Percentiles rank a stretch among this genome's conserved stretches.
Evolutionary conservation across 2,329 filamentous ascomycete genomes (phyloP).

Genomic region (Davidsoniella neocaledoniae): DNA sequence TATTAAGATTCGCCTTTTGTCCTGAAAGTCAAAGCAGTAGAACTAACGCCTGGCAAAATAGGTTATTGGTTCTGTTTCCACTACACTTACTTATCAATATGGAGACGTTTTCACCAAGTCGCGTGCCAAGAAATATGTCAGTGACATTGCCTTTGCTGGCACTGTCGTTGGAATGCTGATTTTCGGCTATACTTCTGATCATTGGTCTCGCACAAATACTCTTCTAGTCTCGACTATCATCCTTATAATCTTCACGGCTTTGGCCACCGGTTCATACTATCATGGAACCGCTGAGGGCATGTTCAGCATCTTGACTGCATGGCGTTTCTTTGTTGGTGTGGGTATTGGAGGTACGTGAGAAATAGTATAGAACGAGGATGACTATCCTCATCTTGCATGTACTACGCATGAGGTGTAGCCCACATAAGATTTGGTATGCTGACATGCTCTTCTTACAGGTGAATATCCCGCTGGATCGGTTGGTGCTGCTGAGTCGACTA

Average conservation of each 20-base stretch:
- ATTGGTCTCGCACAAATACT: slow-evolving; percentile 70
- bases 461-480: slow-evolving; percentile 76
- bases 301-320: slow-evolving; percentile 61
- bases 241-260: slow-evolving; percentile 67
- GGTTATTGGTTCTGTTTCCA: slow-evolving; percentile 80
- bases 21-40: neutral
- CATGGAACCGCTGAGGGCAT: slow-evolving; percentile 52
- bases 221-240: slow-evolving; percentile 69
- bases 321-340: slow-evolving; percentile 66
- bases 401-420: neutral
- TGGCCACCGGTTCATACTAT: slow-evolving; percentile 62
- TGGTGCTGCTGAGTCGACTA: slow-evolving; percentile 66
- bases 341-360: slow-evolving; percentile 50
- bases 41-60: slow-evolving; percentile 18
- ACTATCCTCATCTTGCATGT: neutral
- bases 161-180: slow-evolving; percentile 68
- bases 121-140: slow-evolving; percentile 54
- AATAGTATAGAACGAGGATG: too few relatives aligned
- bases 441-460: slow-evolving; percentile 20
- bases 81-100: slow-evolving; percentile 55
- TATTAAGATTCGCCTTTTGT: neutral
- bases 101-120: slow-evolving; percentile 50
- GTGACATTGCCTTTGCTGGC: slow-evolving; percentile 71
- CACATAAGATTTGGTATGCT: neutral
- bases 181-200: slow-evolving; percentile 69